Evolutionary conservation across 2,329 filamentous ascomycete genomes (phyloP).

Genomic region (Penicillium sp.): DNA sequence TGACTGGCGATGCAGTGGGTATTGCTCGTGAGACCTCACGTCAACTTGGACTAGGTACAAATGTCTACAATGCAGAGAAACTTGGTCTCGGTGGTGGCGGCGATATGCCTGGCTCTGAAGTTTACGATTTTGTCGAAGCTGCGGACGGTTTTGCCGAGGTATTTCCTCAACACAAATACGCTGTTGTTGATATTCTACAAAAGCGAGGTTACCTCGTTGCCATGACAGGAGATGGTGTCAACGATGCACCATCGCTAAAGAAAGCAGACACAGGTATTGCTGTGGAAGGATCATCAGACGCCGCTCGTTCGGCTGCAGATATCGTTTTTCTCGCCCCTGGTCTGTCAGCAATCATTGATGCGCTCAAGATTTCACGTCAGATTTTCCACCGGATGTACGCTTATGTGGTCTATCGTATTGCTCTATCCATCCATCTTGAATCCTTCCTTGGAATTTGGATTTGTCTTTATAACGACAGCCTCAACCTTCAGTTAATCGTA

Average conservation of each 20-base stretch:
- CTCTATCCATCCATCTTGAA: conserved; percentile 83
- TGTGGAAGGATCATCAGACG: conserved; percentile 86
- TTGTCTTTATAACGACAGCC: conserved; percentile 74
- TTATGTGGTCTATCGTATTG: conserved; percentile 93
- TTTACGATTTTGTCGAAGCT: conserved; percentile 93
- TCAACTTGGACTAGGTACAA: conserved; percentile 85
- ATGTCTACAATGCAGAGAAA: conserved; percentile 90
- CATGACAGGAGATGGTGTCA: conserved; percentile 74
- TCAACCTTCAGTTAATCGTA: conserved; percentile 84
- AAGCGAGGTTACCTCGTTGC: conserved; percentile 90
- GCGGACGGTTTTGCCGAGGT: conserved; percentile 94
- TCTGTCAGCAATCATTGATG: conserved; percentile 88
- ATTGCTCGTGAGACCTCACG: conserved; percentile 89
- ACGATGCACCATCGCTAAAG: conserved; percentile 53
- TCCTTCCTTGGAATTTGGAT: conserved; percentile 92
- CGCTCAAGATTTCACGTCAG: conserved; percentile 86
- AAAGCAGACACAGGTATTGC: conserved; percentile 90
- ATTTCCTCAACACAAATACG: conserved; percentile 94
- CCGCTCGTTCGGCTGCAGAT: conserved; percentile 84
- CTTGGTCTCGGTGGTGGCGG: conserved; percentile 85
- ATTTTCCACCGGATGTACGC: conserved; percentile 98
- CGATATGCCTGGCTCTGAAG: conserved; percentile 89
- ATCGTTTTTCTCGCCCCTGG: conserved; percentile 91
- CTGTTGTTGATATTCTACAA: conserved; percentile 88
- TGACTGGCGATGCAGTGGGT: conserved; percentile 90